A percentile compares a stretch with the other conserved stretches of the same genome.
Evolutionary conservation across 768 basidiomycete genomes (phyloP).

Genomic region (Lentinus brumalis): DNA sequence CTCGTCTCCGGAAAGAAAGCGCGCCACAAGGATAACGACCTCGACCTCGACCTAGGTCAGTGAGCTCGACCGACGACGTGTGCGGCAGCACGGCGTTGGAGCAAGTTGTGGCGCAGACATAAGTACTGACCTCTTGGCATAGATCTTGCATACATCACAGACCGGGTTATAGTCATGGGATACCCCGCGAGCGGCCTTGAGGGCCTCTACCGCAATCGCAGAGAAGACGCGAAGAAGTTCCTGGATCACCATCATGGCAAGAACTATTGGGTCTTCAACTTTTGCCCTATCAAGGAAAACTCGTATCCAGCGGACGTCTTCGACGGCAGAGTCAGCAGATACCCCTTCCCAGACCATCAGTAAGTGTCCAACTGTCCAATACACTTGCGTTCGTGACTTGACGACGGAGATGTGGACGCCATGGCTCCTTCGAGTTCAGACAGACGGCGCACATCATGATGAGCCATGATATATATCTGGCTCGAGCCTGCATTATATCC

Average conservation of each 20-base stretch:
- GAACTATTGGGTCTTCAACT: constrained; percentile 88
- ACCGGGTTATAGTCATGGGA: constrained; percentile 78
- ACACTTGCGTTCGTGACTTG: no score
- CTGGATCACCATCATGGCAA: constrained; percentile 71
- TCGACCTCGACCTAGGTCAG: constrained; percentile 73
- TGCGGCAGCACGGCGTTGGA: background rate
- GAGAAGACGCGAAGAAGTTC: constrained; percentile 76
- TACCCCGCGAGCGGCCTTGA: constrained; percentile 83
- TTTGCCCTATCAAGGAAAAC: constrained; percentile 82
- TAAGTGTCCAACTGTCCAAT: constrained; percentile 39
- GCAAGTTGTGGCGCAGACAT: background rate
- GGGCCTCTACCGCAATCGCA: constrained; percentile 75
- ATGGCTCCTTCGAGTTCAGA: no score
- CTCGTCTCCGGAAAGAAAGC: constrained; percentile 84
- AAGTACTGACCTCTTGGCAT: background rate
- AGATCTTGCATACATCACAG: constrained; percentile 73
- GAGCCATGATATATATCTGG: background rate
- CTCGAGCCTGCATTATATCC: background rate
- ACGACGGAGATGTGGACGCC: no score
- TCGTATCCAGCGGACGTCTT: constrained; percentile 72
- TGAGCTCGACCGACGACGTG: background rate
- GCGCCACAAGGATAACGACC: constrained; percentile 67
- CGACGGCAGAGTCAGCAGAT: constrained; percentile 74
- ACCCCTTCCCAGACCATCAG: constrained; percentile 92
- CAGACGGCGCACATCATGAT: no score